These are phyloP conservation scores for Calycina marina DNA, from an alignment of 2,329 filamentous ascomycete species.

Conservation along the genomic window DNA sequence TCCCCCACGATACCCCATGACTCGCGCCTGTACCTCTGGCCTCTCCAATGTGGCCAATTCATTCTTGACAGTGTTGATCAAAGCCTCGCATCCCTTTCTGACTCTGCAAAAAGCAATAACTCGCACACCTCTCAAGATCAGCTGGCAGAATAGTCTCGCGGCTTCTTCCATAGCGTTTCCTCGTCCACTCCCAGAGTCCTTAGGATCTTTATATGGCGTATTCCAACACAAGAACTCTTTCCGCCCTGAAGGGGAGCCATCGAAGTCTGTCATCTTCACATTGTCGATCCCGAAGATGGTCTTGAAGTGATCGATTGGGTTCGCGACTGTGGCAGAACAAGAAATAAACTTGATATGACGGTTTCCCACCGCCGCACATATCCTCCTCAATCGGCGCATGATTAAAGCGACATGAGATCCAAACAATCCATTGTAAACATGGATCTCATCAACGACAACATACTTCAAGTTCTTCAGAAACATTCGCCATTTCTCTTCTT, in stretches of 20 bases:
- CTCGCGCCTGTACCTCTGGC: constrained; percentile 57
- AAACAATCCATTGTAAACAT: constrained; percentile 92
- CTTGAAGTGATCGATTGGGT: constrained; percentile 81
- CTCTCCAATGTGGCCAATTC: constrained; percentile 63
- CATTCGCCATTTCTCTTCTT: constrained; percentile 76
- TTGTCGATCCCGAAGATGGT: constrained; percentile 83
- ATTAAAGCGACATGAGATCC: constrained; percentile 90
- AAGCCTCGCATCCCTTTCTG: constrained; percentile 72
- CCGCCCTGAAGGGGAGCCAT: constrained; percentile 80
- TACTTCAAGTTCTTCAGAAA: constrained; percentile 84
- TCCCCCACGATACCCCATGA: constrained; percentile 92
- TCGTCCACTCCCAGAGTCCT: constrained; percentile 73
- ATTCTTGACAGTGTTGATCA: constrained; percentile 65
- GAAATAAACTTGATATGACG: constrained; percentile 76
- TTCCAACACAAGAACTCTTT: constrained; percentile 99
- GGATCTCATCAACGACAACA: constrained; percentile 82
- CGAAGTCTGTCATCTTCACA: constrained; percentile 72
- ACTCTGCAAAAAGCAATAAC: constrained; percentile 89
- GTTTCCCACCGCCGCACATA: constrained; percentile 86
- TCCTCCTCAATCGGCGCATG: constrained; percentile 74
- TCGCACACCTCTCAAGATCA: constrained; percentile 75
- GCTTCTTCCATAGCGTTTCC: constrained; percentile 73
- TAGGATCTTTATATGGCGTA: constrained; percentile 81
- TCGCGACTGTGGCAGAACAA: constrained; percentile 91
- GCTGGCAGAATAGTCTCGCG: constrained; percentile 79